Percentiles rank a stretch among this genome's conserved stretches.
These are phyloP conservation scores for Porpolomopsis calyptriformis DNA, from an alignment of 768 basidiomycete genomes.

Conservation along the genomic window DNA sequence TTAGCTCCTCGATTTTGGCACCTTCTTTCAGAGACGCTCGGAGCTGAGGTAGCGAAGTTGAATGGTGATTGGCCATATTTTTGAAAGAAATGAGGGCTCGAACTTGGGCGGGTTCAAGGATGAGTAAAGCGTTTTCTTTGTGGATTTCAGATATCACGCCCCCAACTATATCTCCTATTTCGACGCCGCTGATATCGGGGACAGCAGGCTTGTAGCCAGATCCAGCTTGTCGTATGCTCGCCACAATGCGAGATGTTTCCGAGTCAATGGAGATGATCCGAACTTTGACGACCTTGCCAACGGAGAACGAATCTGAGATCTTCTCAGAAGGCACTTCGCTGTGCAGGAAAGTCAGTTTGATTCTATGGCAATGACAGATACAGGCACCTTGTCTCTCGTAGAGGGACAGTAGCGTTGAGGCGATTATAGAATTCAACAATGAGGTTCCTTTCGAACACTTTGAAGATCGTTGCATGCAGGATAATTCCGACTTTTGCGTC, in stretches of 20 bases:
- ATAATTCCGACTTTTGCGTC: constrained; percentile 63
- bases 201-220: constrained; percentile 36
- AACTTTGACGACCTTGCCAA: constrained; percentile 80
- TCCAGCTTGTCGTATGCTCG: constrained; percentile 77
- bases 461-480: constrained; percentile 76
- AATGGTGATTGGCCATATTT: constrained; percentile 74
- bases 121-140: constrained; percentile 71
- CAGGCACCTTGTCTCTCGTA: constrained; percentile 69
- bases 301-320: constrained; percentile 51
- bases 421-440: constrained; percentile 89
- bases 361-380: background rate
- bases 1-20: constrained; percentile 62
- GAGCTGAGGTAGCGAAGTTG: constrained; percentile 54
- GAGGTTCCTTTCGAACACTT: constrained; percentile 67
- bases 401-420: constrained; percentile 70
- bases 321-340: constrained; percentile 60
- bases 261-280: constrained; percentile 57
- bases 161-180: constrained; percentile 64
- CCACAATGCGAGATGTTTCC: constrained; percentile 57
- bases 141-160: constrained; percentile 75
- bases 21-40: constrained; percentile 53
- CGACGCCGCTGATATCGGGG: constrained; percentile 59
- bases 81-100: constrained; percentile 81
- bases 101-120: constrained; percentile 56
- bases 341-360: constrained; percentile 6